phyloP scores from a whole-genome alignment of 768 basidiomycete species.

The Lentinula lateritia region DNA sequence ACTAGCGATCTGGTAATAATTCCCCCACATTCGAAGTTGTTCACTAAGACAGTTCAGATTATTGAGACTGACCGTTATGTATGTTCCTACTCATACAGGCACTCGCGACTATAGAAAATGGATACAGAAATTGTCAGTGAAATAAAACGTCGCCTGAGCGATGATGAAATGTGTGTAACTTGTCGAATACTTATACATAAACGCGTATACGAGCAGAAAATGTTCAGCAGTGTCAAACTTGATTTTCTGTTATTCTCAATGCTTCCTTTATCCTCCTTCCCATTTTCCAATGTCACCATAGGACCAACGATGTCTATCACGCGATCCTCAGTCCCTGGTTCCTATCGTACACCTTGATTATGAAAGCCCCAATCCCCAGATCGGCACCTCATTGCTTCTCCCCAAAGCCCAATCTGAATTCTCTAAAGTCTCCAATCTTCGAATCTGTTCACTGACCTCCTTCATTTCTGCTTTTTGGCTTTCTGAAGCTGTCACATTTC shows the following conservation, averaged over 20 bases:
- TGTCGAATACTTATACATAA: neutral
- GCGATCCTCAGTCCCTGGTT: neutral
- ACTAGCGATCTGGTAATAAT: too few species aligned
- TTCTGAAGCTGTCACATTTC: neutral
- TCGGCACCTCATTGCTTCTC: neutral
- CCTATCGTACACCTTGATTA: neutral
- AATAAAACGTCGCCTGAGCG: neutral
- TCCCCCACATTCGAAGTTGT: too few species aligned
- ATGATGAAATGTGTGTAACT: too few species aligned
- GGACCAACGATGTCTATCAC: too few species aligned
- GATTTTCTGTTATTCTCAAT: neutral
- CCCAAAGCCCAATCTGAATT: conserved; percentile 5
- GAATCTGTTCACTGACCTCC: neutral
- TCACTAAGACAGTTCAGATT: neutral
- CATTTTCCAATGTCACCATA: too few species aligned
- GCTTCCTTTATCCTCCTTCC: too few species aligned
- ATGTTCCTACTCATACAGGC: neutral
- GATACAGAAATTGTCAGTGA: neutral
- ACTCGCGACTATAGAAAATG: neutral
- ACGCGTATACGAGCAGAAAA: neutral
- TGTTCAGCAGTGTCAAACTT: neutral
- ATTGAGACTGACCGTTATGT: neutral
- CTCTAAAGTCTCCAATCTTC: neutral
- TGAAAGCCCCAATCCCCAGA: neutral
- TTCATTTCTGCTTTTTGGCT: neutral